Evolutionary conservation across 2,329 filamentous ascomycete species (phyloP), one percentile per base, ranked within the genome.

Genomic region (Colletotrichum abscissum): DNA sequence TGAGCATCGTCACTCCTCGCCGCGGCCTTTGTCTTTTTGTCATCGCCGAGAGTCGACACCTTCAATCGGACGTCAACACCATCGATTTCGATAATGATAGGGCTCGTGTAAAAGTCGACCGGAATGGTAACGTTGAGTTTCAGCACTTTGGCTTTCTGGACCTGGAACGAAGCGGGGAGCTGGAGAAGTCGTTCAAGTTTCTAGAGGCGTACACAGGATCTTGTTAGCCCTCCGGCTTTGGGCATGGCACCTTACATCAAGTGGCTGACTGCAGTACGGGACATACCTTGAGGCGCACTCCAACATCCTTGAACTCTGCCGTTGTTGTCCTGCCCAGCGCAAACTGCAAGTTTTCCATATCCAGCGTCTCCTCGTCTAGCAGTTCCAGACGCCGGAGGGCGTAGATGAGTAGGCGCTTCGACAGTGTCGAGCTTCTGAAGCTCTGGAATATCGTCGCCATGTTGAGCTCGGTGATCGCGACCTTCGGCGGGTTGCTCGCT

Each of bases 321-420:
- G 93, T 92, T 54, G 93, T 97, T 76, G 92, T 92, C 81, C 92
- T 92, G 42, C 97, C 97, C 83, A 94, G 90, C 58, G 92, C 92
- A 77, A 98, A 90, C 77, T 97, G 95, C 75, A 98, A 85, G 77
- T 95, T 94, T 76, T 97, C 95, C 74, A 97, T 88, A 79, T 98
- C 94, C 76, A 98, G 86, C 14, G 93, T 92, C 80, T 97, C 93
- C 70, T 94, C 93, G 79, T 98, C 97, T 73, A 99, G 90, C 68
- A 98, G 88, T 77, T 97, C 95, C 72, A 98, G 88, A 71, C 92
- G 92, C 28, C 93, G 93, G 55, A 99, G 87, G 63, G 92, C 94
- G 86, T 97, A 98, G 77, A 94, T 92, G 76, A 98, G 89, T 78
- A 98, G 88, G 82, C 93, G 92, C 88, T 97, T 97, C 85, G 95